Percentiles rank a stretch among this genome's conserved stretches.
phyloP scores from a whole-genome alignment of 192 early-diverging fungal genomes.

The Rhizophlyctis rosea region DNA sequence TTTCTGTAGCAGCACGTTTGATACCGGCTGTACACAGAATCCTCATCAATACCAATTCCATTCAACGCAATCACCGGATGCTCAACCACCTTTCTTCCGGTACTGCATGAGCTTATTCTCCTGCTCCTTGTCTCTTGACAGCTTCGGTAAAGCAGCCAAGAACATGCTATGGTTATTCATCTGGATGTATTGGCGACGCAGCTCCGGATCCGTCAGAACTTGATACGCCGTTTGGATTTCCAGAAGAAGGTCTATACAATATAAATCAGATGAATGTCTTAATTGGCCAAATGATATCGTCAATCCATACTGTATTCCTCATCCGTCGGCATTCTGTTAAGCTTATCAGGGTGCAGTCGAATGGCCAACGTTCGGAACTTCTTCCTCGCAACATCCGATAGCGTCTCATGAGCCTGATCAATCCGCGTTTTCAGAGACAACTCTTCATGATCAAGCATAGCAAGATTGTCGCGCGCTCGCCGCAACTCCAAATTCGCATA shows the following conservation, averaged over 20 bases:
- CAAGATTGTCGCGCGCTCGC: slow-evolving; percentile 21
- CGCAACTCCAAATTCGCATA: slow-evolving; percentile 2
- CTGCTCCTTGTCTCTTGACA: slow-evolving; percentile 22
- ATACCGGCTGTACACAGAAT: no score
- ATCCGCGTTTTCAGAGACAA: slow-evolving; percentile 11
- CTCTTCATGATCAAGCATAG: slow-evolving; percentile 14
- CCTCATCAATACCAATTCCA: no score
- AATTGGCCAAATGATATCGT: no score
- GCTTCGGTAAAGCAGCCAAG: slow-evolving; percentile 25
- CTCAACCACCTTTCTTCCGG: background rate
- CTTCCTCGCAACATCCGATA: slow-evolving; percentile 25
- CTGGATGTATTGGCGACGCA: slow-evolving; percentile 28
- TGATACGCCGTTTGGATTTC: slow-evolving; percentile 32
- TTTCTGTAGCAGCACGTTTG: no score
- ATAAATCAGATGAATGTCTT: no score
- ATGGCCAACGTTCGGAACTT: slow-evolving; percentile 21
- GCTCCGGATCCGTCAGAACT: slow-evolving; percentile 25
- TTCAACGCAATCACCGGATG: no score
- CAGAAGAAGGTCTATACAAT: slow-evolving; percentile 14
- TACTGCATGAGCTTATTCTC: slow-evolving; percentile 5
- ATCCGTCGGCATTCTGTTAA: slow-evolving; percentile 20
- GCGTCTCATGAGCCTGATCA: slow-evolving; percentile 12
- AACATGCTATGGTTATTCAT: slow-evolving; percentile 31
- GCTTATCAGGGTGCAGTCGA: slow-evolving; percentile 25
- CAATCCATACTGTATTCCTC: slow-evolving; percentile 25